Evolutionary conservation across 2,329 filamentous ascomycete genomes (phyloP), one percentile per base, ranked within the genome.

Genomic region (Pyricularia sp.): DNA sequence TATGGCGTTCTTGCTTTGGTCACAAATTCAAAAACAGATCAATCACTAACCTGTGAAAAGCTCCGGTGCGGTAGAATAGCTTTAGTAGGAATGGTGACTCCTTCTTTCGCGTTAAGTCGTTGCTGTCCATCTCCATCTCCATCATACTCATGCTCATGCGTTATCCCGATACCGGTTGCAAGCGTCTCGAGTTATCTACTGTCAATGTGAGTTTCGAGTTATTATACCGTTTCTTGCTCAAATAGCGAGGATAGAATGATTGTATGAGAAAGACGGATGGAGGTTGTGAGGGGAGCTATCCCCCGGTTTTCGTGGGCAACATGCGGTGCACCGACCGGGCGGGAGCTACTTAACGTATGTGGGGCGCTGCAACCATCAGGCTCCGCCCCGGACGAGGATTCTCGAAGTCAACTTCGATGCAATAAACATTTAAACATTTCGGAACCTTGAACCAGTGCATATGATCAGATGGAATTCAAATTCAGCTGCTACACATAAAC

Each of bases 41-140:
- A 50, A 50, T 17, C 14, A 69, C 75, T 68, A 80, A 89, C 89
- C 87, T 86, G 79, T 94, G 90, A 75, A 93, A 94, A 63, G 85
- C 84, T 75, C 89, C 88, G 20, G 85, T 87, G 70, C 89, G 88
- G 80, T 94, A 96, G 82, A 94, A 97, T 70, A 97, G 85, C 77
- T 92, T 93, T 23, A 97, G 83, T 71, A 94, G 86, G 79, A 97
- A 97, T 6, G 93, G 94, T 3, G 91, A 88, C 14, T 88, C 91
- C 65, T 85, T 70, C 68, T 55, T 59, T n/a, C 65, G 42, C 23
- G 55, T 10, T 31, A 55, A 30, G 9, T 28, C 31, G 36, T 55
- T 67, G 10, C 25, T 30, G 28, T 59, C 42, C 12, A 55, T 66
- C 11, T 66, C 64, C n/a, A 26, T 36, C 11, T 66, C 64, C n/a